Percentiles rank a stretch among this genome's conserved stretches.
Evolutionary conservation across 192 early-diverging fungal genomes (phyloP).

Genomic region (Geosiphon pyriformis): DNA sequence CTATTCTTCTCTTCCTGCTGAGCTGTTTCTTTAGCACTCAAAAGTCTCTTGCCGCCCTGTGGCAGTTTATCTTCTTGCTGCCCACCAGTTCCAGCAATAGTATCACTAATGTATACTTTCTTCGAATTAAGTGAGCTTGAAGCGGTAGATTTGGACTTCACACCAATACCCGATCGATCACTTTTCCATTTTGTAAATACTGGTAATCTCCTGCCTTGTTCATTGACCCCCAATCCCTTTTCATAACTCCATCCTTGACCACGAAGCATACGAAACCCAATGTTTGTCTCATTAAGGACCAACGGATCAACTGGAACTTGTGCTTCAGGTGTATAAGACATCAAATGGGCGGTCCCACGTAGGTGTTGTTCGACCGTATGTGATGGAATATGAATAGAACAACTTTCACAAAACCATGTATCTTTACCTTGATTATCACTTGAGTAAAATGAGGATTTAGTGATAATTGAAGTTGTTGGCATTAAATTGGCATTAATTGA

Average conservation of each 20-base stretch:
- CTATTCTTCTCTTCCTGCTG: slow-evolving; percentile 31
- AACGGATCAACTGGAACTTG: background rate
- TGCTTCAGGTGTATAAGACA: background rate
- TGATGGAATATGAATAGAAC: background rate
- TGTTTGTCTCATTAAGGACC: slow-evolving; percentile 26
- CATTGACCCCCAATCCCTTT: slow-evolving; percentile 39
- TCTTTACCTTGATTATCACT: background rate
- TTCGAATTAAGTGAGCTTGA: slow-evolving; percentile 26
- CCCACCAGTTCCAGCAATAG: background rate
- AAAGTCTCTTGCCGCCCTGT: slow-evolving; percentile 14
- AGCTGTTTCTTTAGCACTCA: slow-evolving; percentile 29
- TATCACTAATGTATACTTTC: slow-evolving; percentile 1
- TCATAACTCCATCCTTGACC: slow-evolving; percentile 49
- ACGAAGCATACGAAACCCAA: slow-evolving; percentile 43
- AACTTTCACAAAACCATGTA: background rate
- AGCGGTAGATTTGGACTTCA: slow-evolving; percentile 16
- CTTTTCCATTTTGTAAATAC: slow-evolving; percentile 41
- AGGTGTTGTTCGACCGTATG: background rate
- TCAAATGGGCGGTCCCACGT: slow-evolving; percentile 1
- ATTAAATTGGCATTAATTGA: no score
- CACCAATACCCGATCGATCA: slow-evolving; percentile 42
- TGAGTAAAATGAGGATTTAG: no score
- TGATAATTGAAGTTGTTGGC: no score
- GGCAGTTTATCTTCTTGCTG: background rate
- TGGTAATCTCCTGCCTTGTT: slow-evolving; percentile 40